Conservation (phyloP, 2,329 filamentous ascomycete species). For the Neopestalotiopsis clavispora region DNA sequence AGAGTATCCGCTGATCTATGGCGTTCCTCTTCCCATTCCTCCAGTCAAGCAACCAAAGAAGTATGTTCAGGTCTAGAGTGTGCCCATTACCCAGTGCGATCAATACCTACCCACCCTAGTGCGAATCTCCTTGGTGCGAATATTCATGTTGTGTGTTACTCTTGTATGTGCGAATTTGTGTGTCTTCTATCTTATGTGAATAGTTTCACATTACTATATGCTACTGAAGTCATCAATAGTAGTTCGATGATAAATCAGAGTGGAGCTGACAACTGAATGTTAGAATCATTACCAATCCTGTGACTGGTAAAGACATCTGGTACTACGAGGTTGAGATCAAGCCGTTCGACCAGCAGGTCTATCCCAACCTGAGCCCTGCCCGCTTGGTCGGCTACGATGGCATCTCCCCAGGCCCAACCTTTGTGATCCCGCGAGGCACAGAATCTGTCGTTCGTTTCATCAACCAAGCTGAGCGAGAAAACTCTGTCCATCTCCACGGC, state of each 20-base stretch:
- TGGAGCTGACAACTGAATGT: neutral
- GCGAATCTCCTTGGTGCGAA: neutral
- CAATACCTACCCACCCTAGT: neutral
- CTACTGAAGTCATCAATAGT: neutral
- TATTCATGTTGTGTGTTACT: neutral
- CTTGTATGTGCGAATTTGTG: neutral
- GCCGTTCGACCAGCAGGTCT: slow-evolving; percentile 40
- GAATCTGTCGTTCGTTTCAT: slow-evolving; percentile 59
- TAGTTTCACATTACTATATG: neutral
- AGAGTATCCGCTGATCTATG: slow-evolving; percentile 11
- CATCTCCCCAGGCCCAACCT: slow-evolving; percentile 57
- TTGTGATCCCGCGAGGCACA: slow-evolving; percentile 51
- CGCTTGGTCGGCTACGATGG: slow-evolving; percentile 56
- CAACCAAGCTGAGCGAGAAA: slow-evolving; percentile 50
- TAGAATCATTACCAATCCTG: slow-evolving; percentile 40
- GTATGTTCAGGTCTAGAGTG: slow-evolving; percentile 3
- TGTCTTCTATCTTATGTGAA: neutral
- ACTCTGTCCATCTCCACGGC: slow-evolving; percentile 61
- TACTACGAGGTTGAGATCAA: slow-evolving; percentile 43
- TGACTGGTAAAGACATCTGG: slow-evolving; percentile 38
- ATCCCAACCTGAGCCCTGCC: slow-evolving; percentile 38
- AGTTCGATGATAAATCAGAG: neutral
- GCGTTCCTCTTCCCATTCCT: slow-evolving; percentile 1
- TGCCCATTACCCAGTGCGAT: slow-evolving; percentile 1
- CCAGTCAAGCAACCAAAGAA: slow-evolving; percentile 11